These are phyloP conservation scores for Mariannaea sp. DNA, from an alignment of 2,329 filamentous ascomycete species.

Conservation along the genomic window DNA sequence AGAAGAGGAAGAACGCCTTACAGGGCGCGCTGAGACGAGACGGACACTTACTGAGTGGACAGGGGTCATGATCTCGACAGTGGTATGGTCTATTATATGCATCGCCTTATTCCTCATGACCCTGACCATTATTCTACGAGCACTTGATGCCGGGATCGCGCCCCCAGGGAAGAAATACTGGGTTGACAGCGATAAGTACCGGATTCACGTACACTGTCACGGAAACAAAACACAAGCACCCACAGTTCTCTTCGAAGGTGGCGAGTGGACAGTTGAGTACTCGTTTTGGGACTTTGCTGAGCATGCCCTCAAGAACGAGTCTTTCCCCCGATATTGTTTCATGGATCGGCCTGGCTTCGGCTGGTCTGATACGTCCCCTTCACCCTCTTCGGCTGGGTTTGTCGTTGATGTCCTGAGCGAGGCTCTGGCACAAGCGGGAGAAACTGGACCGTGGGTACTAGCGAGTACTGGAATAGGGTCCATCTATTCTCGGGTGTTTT, in stretches of 20 bases:
- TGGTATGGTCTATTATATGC: constrained; percentile 71
- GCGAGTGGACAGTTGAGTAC: constrained; percentile 77
- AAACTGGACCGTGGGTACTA: constrained; percentile 87
- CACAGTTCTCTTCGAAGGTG: constrained; percentile 85
- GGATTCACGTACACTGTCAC: constrained; percentile 80
- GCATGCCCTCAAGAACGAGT: constrained; percentile 75
- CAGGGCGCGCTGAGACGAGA: constrained; percentile 84
- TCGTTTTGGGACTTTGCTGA: constrained; percentile 81
- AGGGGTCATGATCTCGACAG: constrained; percentile 74
- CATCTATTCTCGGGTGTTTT: constrained; percentile 90
- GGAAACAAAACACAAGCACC: constrained; percentile 72
- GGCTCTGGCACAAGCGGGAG: constrained; percentile 77
- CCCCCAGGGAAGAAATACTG: constrained; percentile 76
- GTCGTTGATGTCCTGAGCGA: constrained; percentile 88
- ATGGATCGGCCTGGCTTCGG: constrained; percentile 89
- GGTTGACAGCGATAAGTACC: constrained; percentile 84
- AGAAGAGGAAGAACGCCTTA: constrained; percentile 91
- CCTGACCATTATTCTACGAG: constrained; percentile 76
- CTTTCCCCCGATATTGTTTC: constrained; percentile 90
- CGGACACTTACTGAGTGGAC: constrained; percentile 84
- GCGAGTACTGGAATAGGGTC: constrained; percentile 86
- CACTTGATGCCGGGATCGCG: constrained; percentile 75
- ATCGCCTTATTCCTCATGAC: constrained; percentile 76
- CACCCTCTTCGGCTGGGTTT: constrained; percentile 91
- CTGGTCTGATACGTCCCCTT: constrained; percentile 89